Evolutionary conservation across 2,329 filamentous ascomycete genomes (phyloP).

Genomic region (Pseudogymnoascus destructans): DNA sequence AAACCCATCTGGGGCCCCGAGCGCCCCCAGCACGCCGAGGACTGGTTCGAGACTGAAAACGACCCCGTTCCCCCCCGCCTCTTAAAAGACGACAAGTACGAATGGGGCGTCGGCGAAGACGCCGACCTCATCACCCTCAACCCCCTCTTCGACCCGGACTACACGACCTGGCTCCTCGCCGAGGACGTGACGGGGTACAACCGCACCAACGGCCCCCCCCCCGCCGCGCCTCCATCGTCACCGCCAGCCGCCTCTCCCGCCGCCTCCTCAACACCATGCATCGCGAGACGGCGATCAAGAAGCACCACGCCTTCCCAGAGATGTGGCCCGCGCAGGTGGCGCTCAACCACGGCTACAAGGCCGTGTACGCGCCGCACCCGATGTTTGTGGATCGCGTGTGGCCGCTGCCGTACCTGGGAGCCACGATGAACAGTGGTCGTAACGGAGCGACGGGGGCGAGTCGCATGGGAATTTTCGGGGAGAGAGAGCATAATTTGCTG

Average conservation of each 20-base stretch:
- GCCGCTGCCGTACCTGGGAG: conserved; percentile 65
- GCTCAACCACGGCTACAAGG: conserved; percentile 85
- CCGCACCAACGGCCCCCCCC: conserved; percentile 45
- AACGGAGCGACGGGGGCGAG: conserved; percentile 65
- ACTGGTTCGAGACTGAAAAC: conserved; percentile 61
- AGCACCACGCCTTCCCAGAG: conserved; percentile 85
- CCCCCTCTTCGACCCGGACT: conserved; percentile 79
- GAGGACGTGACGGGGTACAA: conserved; percentile 82
- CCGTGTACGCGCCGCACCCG: conserved; percentile 80
- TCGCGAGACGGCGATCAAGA: conserved; percentile 69
- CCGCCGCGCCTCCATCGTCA: conserved; percentile 82
- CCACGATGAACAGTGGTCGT: conserved; percentile 65
- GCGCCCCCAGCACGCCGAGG: conserved; percentile 51
- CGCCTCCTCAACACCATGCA: conserved; percentile 79
- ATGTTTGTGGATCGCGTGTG: conserved; percentile 78
- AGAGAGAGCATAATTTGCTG: conserved; percentile 77
- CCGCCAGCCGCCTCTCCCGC: conserved; percentile 69
- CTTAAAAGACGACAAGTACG: conserved; percentile 67
- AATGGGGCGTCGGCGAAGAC: conserved; percentile 81
- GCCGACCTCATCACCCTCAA: conserved; percentile 87
- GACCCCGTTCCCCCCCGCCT: conserved; percentile 59
- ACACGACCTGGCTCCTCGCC: conserved; percentile 69
- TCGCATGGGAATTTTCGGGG: conserved; percentile 61
- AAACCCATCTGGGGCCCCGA: conserved; percentile 75
- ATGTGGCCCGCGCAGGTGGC: conserved; percentile 90